Conservation (phyloP, 2,329 filamentous ascomycete genomes). For the Escovopsis weberi region DNA sequence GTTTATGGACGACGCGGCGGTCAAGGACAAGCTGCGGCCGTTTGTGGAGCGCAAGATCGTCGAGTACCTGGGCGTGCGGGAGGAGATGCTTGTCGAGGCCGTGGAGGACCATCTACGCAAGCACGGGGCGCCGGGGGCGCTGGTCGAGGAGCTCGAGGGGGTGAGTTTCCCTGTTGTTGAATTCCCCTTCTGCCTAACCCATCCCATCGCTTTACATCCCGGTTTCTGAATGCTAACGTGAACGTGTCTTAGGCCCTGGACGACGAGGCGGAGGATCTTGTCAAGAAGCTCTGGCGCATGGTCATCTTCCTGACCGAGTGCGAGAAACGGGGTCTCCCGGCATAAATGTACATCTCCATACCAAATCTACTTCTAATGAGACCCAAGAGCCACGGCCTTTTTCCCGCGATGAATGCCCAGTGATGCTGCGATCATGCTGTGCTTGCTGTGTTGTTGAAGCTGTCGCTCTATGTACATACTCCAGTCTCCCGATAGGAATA, state of each 20-base stretch:
- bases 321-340: conserved; percentile 74
- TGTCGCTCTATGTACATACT: too few relatives aligned
- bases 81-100: conserved; percentile 86
- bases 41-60: conserved; percentile 98
- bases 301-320: conserved; percentile 95
- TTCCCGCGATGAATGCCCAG: not conserved
- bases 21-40: conserved; percentile 75
- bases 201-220: not conserved
- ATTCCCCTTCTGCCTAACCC: not conserved
- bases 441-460: not conserved
- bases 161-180: conserved; percentile 34
- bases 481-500: too few relatives aligned
- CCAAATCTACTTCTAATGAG: too few relatives aligned
- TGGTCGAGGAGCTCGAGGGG: conserved; percentile 75
- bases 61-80: conserved; percentile 89
- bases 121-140: conserved; percentile 57
- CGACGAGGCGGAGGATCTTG: conserved; percentile 84
- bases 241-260: conserved; percentile 53
- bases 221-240: not conserved
- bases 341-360: conserved; percentile 23
- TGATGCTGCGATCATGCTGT: not conserved
- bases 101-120: conserved; percentile 76
- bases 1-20: conserved; percentile 64
- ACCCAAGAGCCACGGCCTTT: not conserved
- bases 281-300: conserved; percentile 97